phyloP scores from a whole-genome alignment of 257 asterid species.

The Thymus mandschuricus region DNA sequence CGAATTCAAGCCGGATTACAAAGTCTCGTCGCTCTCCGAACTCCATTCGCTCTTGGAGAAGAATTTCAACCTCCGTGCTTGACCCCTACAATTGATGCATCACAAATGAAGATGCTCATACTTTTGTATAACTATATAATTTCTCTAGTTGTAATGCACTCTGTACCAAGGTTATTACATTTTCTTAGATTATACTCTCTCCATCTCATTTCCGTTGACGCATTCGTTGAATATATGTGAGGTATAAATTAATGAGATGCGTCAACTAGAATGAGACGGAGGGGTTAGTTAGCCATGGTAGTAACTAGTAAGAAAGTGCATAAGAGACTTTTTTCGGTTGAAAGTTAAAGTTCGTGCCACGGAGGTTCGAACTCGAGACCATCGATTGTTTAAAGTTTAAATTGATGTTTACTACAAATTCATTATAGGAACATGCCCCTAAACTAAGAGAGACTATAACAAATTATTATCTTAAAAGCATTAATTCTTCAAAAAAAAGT shows the following conservation, averaged over 20 bases:
- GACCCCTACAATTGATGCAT: constrained; percentile 18
- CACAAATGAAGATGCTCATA: constrained; percentile 12
- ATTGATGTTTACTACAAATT: neutral
- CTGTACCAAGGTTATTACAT: constrained; percentile 1
- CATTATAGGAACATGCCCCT: constrained; percentile 13
- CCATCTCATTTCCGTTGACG: too few species aligned
- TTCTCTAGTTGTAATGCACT: constrained; percentile 5
- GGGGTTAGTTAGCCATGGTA: neutral
- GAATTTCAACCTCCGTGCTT: constrained; percentile 60
- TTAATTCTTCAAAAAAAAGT: neutral
- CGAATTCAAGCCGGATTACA: constrained; percentile 80
- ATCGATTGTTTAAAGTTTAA: neutral
- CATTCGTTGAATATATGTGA: too few species aligned
- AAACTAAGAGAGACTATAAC: constrained; percentile 2
- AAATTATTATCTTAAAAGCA: neutral
- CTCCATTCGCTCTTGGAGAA: constrained; percentile 58
- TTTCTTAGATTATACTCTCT: neutral
- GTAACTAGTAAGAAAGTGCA: neutral
- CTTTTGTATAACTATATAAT: constrained; percentile 8
- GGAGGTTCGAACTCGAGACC: too few species aligned
- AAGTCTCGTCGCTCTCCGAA: constrained; percentile 73
- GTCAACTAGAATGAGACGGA: too few species aligned
- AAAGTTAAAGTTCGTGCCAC: too few species aligned
- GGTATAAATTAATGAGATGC: too few species aligned
- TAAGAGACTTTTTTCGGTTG: neutral